Evolutionary conservation across 176 grass and related monocot genomes (phyloP).

Genomic region (Elaeis guineensis): DNA sequence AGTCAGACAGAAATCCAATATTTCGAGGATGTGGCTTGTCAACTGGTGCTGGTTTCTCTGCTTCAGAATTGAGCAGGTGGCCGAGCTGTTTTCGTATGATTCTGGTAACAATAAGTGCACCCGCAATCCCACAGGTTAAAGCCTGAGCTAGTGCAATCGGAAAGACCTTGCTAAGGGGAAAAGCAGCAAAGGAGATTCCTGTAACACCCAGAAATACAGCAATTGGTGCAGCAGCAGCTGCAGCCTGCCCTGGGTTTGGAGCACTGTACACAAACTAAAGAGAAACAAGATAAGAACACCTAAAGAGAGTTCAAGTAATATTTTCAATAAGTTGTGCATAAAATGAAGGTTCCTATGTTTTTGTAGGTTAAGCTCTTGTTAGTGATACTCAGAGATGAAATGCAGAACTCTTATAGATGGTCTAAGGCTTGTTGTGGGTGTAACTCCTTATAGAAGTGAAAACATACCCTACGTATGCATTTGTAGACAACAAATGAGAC

Average conservation of each 20-base stretch:
- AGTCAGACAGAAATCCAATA: slow-evolving; percentile 53
- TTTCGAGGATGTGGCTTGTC: slow-evolving; percentile 35
- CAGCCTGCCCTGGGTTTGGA: slow-evolving; percentile 93
- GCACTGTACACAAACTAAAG: slow-evolving; percentile 94
- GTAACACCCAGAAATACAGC: slow-evolving; percentile 80
- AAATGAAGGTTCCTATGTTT: too few relatives aligned
- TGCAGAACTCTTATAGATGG: too few relatives aligned
- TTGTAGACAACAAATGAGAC: slow-evolving; percentile 95
- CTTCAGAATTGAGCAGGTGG: slow-evolving; percentile 68
- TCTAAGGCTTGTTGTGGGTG: too few relatives aligned
- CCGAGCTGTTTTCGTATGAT: slow-evolving; percentile 73
- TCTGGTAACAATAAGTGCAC: slow-evolving; percentile 61
- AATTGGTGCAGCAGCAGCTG: slow-evolving; percentile 84
- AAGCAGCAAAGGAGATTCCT: slow-evolving; percentile 77
- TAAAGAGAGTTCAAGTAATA: background rate
- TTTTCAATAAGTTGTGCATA: too few relatives aligned
- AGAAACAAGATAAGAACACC: slow-evolving; percentile 20
- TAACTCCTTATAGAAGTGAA: background rate
- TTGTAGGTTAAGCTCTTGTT: too few relatives aligned
- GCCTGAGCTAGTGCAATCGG: slow-evolving; percentile 57
- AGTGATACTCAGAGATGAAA: too few relatives aligned
- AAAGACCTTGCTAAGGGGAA: slow-evolving; percentile 72
- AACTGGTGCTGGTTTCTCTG: slow-evolving; percentile 38
- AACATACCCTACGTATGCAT: slow-evolving; percentile 82
- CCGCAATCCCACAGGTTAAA: slow-evolving; percentile 61